Conservation (phyloP, 1,284 basidiomycete genomes). For the Phellopilus nigrolimitatus region DNA sequence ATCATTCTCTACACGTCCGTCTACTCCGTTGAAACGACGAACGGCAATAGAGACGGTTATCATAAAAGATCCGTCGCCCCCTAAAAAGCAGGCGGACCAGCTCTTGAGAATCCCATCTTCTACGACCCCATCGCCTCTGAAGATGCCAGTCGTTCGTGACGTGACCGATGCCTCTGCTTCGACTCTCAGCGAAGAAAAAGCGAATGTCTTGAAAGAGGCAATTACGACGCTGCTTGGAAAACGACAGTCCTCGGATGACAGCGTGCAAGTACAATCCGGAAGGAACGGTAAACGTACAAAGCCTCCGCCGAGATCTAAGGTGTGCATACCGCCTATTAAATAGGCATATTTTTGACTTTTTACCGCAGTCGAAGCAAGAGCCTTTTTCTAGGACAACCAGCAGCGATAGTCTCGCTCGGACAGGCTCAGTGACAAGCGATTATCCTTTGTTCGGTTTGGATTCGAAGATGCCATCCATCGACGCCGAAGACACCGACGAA, state of each 20-base stretch:
- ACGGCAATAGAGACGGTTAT: neutral
- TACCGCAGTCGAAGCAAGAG: conserved; percentile 12
- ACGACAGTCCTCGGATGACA: conserved; percentile 42
- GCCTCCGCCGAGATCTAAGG: conserved; percentile 39
- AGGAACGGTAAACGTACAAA: conserved; percentile 39
- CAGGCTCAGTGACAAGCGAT: neutral
- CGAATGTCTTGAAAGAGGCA: conserved; percentile 55
- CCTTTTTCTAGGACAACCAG: conserved; percentile 11
- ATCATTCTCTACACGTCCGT: neutral
- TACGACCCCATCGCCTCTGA: conserved; percentile 23
- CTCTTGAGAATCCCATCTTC: conserved; percentile 14
- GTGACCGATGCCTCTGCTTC: conserved; percentile 25
- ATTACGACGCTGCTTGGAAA: conserved; percentile 66
- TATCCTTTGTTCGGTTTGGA: conserved; percentile 3
- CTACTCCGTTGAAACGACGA: conserved; percentile 1
- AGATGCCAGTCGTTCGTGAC: conserved; percentile 21
- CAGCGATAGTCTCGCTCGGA: neutral
- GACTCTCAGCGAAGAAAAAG: conserved; percentile 38
- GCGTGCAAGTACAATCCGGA: conserved; percentile 24
- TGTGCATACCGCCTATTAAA: conserved; percentile 24
- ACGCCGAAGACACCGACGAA: conserved; percentile 33
- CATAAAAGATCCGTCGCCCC: neutral
- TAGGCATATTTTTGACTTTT: neutral
- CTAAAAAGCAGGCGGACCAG: neutral
- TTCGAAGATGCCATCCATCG: conserved; percentile 17